These are phyloP conservation scores for Cercospora zeae-maydis DNA, from an alignment of 2,329 filamentous ascomycete species.

Conservation along the genomic window DNA sequence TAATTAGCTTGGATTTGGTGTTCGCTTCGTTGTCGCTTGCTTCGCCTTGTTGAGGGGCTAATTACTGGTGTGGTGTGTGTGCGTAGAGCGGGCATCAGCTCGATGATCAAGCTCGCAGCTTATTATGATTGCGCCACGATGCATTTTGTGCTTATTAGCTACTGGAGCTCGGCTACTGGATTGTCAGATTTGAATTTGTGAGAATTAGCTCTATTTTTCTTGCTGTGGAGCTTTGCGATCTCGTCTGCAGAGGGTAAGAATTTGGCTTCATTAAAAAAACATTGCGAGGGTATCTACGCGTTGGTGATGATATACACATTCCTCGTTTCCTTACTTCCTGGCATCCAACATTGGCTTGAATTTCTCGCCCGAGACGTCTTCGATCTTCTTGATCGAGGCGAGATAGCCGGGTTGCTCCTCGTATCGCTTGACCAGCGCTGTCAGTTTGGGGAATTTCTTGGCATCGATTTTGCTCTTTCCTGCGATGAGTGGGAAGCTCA, in stretches of 20 bases:
- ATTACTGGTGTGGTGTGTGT: neutral
- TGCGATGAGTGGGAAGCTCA: slow-evolving; percentile 51
- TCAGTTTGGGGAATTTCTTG: slow-evolving; percentile 47
- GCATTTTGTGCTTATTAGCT: neutral
- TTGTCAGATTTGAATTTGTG: neutral
- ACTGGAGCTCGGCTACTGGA: too few relatives aligned
- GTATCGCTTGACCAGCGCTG: slow-evolving; percentile 45
- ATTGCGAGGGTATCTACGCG: neutral
- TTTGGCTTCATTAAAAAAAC: neutral
- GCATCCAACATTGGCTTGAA: slow-evolving; percentile 13
- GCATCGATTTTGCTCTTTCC: slow-evolving; percentile 41
- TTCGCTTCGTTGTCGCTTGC: neutral
- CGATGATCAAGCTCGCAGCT: neutral
- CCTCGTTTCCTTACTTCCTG: neutral
- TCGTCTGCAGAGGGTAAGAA: neutral
- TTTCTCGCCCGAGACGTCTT: slow-evolving; percentile 40
- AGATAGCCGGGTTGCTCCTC: slow-evolving; percentile 47
- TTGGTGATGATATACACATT: neutral
- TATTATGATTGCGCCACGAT: neutral
- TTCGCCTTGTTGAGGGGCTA: neutral
- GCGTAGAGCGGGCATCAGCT: neutral
- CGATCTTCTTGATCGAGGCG: slow-evolving; percentile 49
- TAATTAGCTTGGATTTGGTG: slow-evolving; percentile 3
- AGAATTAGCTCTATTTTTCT: neutral
- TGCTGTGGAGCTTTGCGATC: neutral